A percentile compares a stretch with the other conserved stretches of the same genome.
Evolutionary conservation across 257 asterid species (phyloP).

Genomic region (Petunia axillaris): DNA sequence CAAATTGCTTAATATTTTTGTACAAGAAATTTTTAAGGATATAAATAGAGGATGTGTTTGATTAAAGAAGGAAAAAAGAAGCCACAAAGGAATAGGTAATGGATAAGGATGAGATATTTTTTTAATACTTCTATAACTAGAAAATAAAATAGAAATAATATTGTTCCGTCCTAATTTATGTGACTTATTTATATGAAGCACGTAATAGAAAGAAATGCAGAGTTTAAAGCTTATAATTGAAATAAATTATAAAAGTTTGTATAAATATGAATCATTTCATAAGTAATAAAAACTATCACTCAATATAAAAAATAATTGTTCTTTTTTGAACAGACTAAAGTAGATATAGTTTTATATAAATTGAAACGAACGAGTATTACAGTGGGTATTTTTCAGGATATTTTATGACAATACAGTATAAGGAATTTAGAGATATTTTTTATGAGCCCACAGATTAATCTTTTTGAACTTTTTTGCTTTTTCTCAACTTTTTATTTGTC

Average conservation of each 20-base stretch:
- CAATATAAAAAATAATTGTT: too few species aligned
- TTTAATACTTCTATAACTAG: background rate
- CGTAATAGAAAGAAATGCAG: too few species aligned
- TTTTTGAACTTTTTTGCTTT: background rate
- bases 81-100: conserved; percentile 9
- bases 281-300: too few species aligned
- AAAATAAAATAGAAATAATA: background rate
- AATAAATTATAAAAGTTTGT: too few species aligned
- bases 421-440: conserved; percentile 13
- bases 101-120: conserved; percentile 72
- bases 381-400: background rate
- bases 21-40: background rate
- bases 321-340: too few species aligned
- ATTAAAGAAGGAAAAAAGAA: background rate
- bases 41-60: conserved; percentile 6
- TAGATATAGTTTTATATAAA: too few species aligned
- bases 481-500: conserved; percentile 6
- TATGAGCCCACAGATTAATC: background rate
- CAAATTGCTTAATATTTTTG: background rate
- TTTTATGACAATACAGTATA: background rate
- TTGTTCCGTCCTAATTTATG: too few species aligned
- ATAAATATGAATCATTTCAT: too few species aligned
- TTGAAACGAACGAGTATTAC: background rate
- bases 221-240: too few species aligned
- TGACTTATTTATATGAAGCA: too few species aligned